Conservation (phyloP, 2,329 filamentous ascomycete species). For the Fusarium sp. region DNA sequence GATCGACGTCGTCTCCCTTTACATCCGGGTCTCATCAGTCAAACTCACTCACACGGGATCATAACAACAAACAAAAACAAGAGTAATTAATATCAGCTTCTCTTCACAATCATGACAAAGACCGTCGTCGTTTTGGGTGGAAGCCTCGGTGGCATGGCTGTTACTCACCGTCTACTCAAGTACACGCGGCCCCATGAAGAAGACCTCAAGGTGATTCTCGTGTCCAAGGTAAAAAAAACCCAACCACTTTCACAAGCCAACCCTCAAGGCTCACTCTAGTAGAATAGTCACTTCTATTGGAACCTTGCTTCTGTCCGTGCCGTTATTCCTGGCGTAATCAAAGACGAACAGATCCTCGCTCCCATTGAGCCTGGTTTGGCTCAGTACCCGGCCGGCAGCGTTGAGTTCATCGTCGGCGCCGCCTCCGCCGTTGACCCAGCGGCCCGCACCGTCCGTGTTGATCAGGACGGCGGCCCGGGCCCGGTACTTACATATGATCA, state of each 20-base stretch:
- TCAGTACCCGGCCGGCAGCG: constrained; percentile 61
- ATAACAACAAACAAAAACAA: background rate
- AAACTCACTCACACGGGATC: background rate
- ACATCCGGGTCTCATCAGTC: background rate
- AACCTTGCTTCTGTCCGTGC: constrained; percentile 67
- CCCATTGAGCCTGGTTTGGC: constrained; percentile 62
- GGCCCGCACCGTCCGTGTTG: constrained; percentile 57
- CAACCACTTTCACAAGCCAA: background rate
- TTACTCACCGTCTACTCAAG: constrained; percentile 67
- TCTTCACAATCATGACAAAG: constrained; percentile 55
- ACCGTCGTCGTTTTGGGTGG: constrained; percentile 67
- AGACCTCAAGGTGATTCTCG: constrained; percentile 65
- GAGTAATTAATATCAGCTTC: background rate
- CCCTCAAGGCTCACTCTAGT: background rate
- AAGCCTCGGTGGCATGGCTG: constrained; percentile 63
- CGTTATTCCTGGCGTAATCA: constrained; percentile 62
- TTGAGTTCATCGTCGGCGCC: constrained; percentile 64
- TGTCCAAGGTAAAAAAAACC: constrained; percentile 60
- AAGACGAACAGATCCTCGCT: constrained; percentile 62
- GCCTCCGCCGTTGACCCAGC: constrained; percentile 56
- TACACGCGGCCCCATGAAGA: constrained; percentile 57
- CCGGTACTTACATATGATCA: constrained; percentile 60
- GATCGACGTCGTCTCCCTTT: constrained; percentile 5
- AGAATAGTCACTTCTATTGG: constrained; percentile 71
- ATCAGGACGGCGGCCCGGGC: constrained; percentile 26